phyloP scores from a whole-genome alignment of 768 basidiomycete genomes.

The Calocybe cyanea region DNA sequence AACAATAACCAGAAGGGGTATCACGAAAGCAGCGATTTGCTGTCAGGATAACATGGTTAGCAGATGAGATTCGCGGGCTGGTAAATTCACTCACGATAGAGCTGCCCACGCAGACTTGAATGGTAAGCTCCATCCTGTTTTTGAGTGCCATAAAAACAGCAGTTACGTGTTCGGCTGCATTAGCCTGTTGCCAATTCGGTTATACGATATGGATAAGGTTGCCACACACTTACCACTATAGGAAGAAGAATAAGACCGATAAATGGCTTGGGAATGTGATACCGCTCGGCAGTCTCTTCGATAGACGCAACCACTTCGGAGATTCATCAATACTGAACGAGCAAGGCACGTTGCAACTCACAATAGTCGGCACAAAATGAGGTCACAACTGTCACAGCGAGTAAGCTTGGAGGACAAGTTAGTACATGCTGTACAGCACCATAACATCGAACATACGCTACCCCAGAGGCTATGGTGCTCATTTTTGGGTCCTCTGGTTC shows the following conservation, averaged over 20 bases:
- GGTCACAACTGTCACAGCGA: constrained; percentile 74
- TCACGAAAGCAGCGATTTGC: constrained; percentile 86
- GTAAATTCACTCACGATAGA: constrained; percentile 57
- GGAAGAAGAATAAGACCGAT: constrained; percentile 86
- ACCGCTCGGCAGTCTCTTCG: constrained; percentile 82
- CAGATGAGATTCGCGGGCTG: background rate
- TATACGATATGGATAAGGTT: too few species aligned
- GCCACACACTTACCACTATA: constrained; percentile 59
- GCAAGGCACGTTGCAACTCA: constrained; percentile 33
- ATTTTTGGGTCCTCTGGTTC: constrained; percentile 51
- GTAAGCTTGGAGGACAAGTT: constrained; percentile 39
- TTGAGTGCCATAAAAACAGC: constrained; percentile 90
- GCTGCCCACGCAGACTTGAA: constrained; percentile 76
- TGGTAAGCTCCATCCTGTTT: constrained; percentile 58
- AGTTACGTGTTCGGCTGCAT: constrained; percentile 83
- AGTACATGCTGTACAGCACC: background rate
- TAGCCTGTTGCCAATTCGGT: constrained; percentile 40
- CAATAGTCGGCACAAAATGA: constrained; percentile 88
- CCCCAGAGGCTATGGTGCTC: constrained; percentile 64
- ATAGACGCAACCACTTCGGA: constrained; percentile 80
- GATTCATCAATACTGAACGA: background rate
- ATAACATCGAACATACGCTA: constrained; percentile 31
- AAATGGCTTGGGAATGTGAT: constrained; percentile 78
- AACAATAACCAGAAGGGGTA: constrained; percentile 83
- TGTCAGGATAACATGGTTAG: constrained; percentile 19